Conservation (phyloP, 1,284 basidiomycete genomes). For the Ceratobasidium theobromae region DNA sequence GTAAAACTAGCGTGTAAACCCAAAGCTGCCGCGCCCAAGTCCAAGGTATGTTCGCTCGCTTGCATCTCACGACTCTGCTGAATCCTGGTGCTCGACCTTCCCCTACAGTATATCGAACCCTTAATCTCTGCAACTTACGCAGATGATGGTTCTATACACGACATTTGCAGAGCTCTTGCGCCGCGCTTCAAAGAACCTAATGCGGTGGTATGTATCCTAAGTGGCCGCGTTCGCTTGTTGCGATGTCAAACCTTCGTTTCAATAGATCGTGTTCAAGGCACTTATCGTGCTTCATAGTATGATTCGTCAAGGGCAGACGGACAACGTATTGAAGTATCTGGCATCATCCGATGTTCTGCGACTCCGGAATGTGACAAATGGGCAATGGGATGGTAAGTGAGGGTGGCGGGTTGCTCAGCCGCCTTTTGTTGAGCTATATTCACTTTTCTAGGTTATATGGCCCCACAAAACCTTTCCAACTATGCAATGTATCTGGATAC, state of each 20-base stretch:
- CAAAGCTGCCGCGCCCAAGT: constrained; percentile 88
- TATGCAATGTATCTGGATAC: constrained; percentile 91
- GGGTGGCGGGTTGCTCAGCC: not conserved
- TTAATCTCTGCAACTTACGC: constrained; percentile 94
- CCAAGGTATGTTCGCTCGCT: constrained; percentile 63
- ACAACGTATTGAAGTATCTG: constrained; percentile 84
- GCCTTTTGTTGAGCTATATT: not conserved
- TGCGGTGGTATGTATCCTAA: constrained; percentile 63
- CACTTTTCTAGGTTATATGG: constrained; percentile 63
- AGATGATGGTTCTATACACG: constrained; percentile 87
- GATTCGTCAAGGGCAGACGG: constrained; percentile 91
- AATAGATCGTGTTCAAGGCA: constrained; percentile 92
- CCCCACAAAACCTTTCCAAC: constrained; percentile 82
- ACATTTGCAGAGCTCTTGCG: constrained; percentile 86
- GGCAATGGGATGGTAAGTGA: constrained; percentile 76
- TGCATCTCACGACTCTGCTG: constrained; percentile 45
- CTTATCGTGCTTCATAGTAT: constrained; percentile 93
- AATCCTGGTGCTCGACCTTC: not conserved
- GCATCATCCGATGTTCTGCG: constrained; percentile 77
- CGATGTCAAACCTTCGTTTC: not conserved
- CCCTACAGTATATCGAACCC: constrained; percentile 73
- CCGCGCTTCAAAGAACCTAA: constrained; percentile 88
- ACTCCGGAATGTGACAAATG: constrained; percentile 72
- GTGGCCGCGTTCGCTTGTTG: not conserved
- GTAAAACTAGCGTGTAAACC: constrained; percentile 94